Evolutionary conservation across 495 filamentous ascomycete genomes (phyloP).

Genomic region (Neurospora sp.): DNA sequence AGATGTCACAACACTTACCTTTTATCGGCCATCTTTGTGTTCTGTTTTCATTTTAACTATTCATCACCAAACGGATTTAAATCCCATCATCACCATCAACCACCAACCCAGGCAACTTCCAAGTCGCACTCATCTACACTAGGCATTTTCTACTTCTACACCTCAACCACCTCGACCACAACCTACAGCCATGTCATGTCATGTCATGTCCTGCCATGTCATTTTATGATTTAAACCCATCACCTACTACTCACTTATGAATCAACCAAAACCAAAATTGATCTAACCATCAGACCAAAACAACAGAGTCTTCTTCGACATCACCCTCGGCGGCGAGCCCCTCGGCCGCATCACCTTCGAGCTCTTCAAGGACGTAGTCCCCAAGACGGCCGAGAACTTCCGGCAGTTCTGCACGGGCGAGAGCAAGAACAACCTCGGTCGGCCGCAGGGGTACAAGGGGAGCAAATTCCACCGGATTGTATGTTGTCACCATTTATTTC

Average conservation of each 20-base stretch:
- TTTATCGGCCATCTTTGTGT: background rate
- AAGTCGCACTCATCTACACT: too few relatives aligned
- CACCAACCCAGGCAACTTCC: too few relatives aligned
- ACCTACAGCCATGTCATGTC: background rate
- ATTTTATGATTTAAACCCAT: too few relatives aligned
- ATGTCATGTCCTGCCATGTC: background rate
- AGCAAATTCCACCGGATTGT: conserved; percentile 92
- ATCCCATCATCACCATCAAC: too few relatives aligned
- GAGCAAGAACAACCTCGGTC: conserved; percentile 67
- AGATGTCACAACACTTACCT: background rate
- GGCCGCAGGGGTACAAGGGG: conserved; percentile 86
- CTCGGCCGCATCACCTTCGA: conserved; percentile 91
- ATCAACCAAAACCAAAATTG: too few relatives aligned
- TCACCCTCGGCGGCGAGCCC: conserved; percentile 81
- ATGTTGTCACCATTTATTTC: conserved; percentile 32
- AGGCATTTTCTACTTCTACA: too few relatives aligned
- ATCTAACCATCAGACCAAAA: background rate
- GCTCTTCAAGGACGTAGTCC: conserved; percentile 75
- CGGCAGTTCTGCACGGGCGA: conserved; percentile 96
- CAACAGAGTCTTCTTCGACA: conserved; percentile 78
- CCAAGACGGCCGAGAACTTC: conserved; percentile 92
- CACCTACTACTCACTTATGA: too few relatives aligned
- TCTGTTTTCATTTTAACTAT: background rate
- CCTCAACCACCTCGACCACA: too few relatives aligned
- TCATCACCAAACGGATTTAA: too few relatives aligned